Evolutionary conservation across 2,329 filamentous ascomycete genomes (phyloP).

Genomic region (Fusarium longipes): DNA sequence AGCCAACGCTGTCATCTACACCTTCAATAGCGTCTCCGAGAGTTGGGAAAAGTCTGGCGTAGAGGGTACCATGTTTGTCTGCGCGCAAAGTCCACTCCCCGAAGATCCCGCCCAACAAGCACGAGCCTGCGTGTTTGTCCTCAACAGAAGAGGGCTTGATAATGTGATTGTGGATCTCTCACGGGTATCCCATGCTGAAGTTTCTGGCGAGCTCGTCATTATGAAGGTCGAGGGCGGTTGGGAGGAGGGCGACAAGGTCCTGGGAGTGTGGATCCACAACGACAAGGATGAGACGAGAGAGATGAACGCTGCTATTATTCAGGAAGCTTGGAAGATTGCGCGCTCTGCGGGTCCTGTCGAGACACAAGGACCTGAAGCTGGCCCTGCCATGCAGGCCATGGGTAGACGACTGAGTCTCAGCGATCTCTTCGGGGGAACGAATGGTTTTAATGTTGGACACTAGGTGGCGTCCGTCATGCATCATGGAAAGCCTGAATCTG

Average conservation of each 20-base stretch:
- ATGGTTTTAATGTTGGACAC: constrained; percentile 36
- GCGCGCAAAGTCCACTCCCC: constrained; percentile 66
- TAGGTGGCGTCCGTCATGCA: constrained; percentile 27
- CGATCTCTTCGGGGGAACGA: constrained; percentile 57
- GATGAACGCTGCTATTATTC: constrained; percentile 56
- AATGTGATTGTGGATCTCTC: constrained; percentile 77
- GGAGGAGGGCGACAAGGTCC: constrained; percentile 54
- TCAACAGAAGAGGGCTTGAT: constrained; percentile 77
- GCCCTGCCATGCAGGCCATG: constrained; percentile 58
- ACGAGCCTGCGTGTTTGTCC: constrained; percentile 72
- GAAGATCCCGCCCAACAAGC: constrained; percentile 51
- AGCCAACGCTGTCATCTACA: constrained; percentile 87
- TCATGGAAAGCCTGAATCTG: constrained; percentile 1
- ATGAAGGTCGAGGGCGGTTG: constrained; percentile 55
- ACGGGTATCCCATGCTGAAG: constrained; percentile 71
- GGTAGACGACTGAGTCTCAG: constrained; percentile 58
- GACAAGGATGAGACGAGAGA: constrained; percentile 59
- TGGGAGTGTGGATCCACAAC: constrained; percentile 68
- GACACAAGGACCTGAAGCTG: constrained; percentile 50
- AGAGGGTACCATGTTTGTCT: constrained; percentile 91
- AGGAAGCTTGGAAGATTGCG: constrained; percentile 57
- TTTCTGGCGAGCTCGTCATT: constrained; percentile 66
- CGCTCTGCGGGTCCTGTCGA: constrained; percentile 47
- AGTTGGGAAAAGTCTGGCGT: constrained; percentile 87
- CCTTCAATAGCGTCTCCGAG: constrained; percentile 72